Base-by-base conservation (phyloP, 495 filamentous ascomycete genomes). In the Trichoderma erinaceum region DNA sequence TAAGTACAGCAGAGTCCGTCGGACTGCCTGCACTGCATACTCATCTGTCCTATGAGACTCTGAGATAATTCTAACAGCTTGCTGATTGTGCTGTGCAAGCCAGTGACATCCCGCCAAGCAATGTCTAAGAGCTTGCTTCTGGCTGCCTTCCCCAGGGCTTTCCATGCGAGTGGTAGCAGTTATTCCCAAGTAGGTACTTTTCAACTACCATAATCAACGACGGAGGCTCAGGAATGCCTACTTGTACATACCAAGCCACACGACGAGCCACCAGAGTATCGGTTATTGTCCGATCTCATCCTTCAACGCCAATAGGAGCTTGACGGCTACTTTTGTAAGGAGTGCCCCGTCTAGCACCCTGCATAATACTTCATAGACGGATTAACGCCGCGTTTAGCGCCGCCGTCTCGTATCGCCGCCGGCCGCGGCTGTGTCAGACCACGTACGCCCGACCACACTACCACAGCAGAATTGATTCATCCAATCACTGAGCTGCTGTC, bases 361-460 rank as follows among this genome's bases (percentile, higher is more conserved):
- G 23, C 8, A 18, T 52, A 21, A 15, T 29, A 29, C 44, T n/a
- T 48, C 15, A 38, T 38, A 38, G 35, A 38, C 35, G 50, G 10
- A 32, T 32, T 61, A 61, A 61, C 56, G 56, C 56, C 56, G 56
- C 56, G 56, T 61, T 32, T 61, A 61, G 56, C 12, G 27, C 56
- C 56, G 56, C 27, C 56, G 56, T 32, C 8, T 61, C 50, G 50
- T 48, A 48, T 25, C 56, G 56, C 56, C 56, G 56, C 56, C 56
- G 56, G 2, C 56, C 56, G 56, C 56, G 56, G 56, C 56, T 61
- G 56, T 61, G 56, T 32, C 56, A 61, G 56, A 21, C 56, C 56
- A 61, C 56, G 56, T 61, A 61, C 56, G 56, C 56, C 25, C 56
- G 25, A 61, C 27, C 23, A 13, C 56, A 61, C 27, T 32, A 15